Base-by-base conservation (phyloP, 2,329 filamentous ascomycete genomes). In the Exophiala phaeomuriformis region DNA sequence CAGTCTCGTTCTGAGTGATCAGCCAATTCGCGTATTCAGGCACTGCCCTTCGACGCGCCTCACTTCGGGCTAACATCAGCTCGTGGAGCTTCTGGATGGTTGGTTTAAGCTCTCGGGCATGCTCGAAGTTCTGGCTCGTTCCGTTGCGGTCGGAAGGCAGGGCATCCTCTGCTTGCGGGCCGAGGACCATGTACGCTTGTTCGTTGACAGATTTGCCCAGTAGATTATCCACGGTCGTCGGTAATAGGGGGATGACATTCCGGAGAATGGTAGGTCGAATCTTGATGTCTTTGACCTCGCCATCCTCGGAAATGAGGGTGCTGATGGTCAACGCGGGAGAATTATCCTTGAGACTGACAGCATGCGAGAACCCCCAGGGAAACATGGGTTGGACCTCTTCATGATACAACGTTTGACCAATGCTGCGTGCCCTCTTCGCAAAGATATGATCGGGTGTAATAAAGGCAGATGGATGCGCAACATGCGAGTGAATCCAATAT, bases 401-500 rank as follows among this genome's bases (percentile, higher is more conserved):
- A 0, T 78, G 4, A 65, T 60, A 58, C 76, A 85, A 70, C 0
- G 76, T 78, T 61, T 77, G 69, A 3, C 74, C 72, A 63, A 80
- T 75, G 43, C 77, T 73, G 5, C 72, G 71, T 2, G 82, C 80
- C 64, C 81, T 76, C 59, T 77, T 72, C 12, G 77, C 73, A 32
- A 82, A 66, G 1, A 72, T 65, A 53, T 78, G 71, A 5, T 78
- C 70, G 30, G 72, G 73, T 6, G 71, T 63, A 56, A 84, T 74
- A 62, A 82, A 84, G 3, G 82, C 81, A 1, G 81, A 81, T 1
- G 81, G 82, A 56, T 85, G 84, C 1, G 82, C 81, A 47, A 84
- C 72, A 64, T 85, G 82, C 4, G 82, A 68, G 61, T 80, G 81
- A 8, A 84, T 65, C 82, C 82, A 85, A 58, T 74, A 76, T 1